Evolutionary conservation across 805 yeast genomes (phyloP).

Genomic region (Komagataella pastoris): DNA sequence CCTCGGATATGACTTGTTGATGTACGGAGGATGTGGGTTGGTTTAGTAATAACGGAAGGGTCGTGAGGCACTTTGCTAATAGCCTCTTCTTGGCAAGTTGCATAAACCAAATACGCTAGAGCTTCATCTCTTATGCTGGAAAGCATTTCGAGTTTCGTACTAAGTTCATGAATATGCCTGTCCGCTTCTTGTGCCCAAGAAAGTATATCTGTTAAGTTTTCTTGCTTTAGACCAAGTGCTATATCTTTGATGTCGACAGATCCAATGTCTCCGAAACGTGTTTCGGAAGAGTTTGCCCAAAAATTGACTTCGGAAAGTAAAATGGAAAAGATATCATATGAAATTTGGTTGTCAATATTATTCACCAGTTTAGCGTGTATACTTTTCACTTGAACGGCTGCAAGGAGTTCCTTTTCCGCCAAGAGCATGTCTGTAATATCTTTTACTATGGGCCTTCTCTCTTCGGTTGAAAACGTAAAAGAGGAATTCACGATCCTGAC

Average conservation of each 20-base stretch:
- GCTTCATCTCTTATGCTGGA: conserved; percentile 5
- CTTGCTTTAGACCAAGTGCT: neutral
- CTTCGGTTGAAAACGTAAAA: conserved; percentile 15
- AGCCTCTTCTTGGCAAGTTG: conserved; percentile 24
- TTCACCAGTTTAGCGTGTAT: neutral
- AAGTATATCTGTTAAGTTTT: neutral
- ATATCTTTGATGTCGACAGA: neutral
- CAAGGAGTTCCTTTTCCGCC: neutral
- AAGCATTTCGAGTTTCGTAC: neutral
- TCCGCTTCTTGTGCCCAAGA: neutral
- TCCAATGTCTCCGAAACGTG: neutral
- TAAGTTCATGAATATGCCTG: neutral
- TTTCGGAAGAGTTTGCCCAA: neutral
- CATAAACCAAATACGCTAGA: conserved; percentile 26
- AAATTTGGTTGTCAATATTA: neutral
- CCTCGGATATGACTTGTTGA: conserved; percentile 64
- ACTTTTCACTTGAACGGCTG: neutral
- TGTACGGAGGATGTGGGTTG: conserved; percentile 68
- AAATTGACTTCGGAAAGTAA: neutral
- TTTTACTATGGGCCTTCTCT: conserved; percentile 1
- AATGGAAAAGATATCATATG: neutral
- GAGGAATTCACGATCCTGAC: conserved; percentile 22
- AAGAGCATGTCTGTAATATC: neutral
- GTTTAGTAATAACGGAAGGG: conserved; percentile 82
- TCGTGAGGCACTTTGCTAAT: conserved; percentile 53